Percentiles rank a stretch among this genome's conserved stretches.
Evolutionary conservation across 2,329 filamentous ascomycete genomes (phyloP).

Genomic region (Microsporum audouinii): DNA sequence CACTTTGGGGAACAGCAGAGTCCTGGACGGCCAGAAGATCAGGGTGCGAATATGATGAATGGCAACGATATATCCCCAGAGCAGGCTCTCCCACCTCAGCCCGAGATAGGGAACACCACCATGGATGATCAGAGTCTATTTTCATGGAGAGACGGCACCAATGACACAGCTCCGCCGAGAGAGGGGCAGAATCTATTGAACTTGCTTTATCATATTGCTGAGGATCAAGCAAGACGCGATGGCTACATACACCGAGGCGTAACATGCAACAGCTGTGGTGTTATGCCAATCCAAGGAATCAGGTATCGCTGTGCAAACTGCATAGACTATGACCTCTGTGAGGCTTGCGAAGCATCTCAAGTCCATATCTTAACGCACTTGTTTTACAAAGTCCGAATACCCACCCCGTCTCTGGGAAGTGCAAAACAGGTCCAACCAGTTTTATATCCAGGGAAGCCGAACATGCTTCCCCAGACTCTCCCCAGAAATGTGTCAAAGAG

Average conservation of each 20-base stretch:
- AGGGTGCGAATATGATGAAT: conserved; percentile 24
- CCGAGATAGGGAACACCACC: conserved; percentile 27
- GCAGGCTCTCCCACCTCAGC: conserved; percentile 17
- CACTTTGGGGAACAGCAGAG: conserved; percentile 32
- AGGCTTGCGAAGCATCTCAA: conserved; percentile 64
- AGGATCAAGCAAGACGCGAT: conserved; percentile 78
- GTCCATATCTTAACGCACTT: conserved; percentile 84
- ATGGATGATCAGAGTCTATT: conserved; percentile 36
- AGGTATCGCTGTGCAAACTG: conserved; percentile 94
- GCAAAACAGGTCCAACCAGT: conserved; percentile 68
- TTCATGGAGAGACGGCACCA: conserved; percentile 34
- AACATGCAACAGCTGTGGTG: conserved; percentile 78
- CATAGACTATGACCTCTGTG: conserved; percentile 89
- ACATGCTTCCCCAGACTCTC: conserved; percentile 56
- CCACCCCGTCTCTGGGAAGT: conserved; percentile 68
- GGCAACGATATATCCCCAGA: conserved; percentile 11
- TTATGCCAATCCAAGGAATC: conserved; percentile 79
- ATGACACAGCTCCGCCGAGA: conserved; percentile 30
- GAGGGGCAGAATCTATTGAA: conserved; percentile 71
- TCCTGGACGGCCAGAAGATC: conserved; percentile 29
- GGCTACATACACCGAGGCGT: conserved; percentile 89
- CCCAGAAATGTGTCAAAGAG: conserved; percentile 55
- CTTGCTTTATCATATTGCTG: conserved; percentile 80
- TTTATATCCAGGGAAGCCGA: conserved; percentile 81
- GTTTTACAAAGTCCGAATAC: conserved; percentile 91